Base-by-base conservation (phyloP, 352 stramenopile species). In the Pythium aquatile region DNA sequence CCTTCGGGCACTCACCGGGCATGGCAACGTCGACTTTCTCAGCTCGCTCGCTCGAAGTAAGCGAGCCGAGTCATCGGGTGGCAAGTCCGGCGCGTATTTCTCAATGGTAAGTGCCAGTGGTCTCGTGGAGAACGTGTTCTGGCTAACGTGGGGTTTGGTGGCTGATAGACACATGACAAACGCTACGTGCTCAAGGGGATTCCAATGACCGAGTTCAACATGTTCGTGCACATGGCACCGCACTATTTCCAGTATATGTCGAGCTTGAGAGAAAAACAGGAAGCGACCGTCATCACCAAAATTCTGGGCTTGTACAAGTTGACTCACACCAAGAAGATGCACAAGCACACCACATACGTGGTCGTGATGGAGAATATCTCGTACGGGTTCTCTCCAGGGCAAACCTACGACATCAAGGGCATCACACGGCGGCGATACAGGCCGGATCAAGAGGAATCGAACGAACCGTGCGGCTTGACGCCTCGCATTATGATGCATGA, bases 381-480 rank as follows among this genome's bases (percentile, higher is more conserved):
- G 53, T 96, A 91, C 55, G 87, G 87, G 9, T 93, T 90, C 53
- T 70, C 76, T 5, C 75, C 76, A 0, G 85, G 82, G 5, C 87
- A 96, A 73, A 89, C 91, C 73, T 96, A 94, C 67, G 87, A 96
- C 58, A 75, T 96, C 51, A 96, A 96, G 64, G 87, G 87, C 20
- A 92, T 96, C 55, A 69, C 88, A 3, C 81, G 87, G 11, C 85
- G 85, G 24, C 78, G 87, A 32, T 91, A 89, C 63, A 75, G 40
- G 7, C 40, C 85, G 33, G 63, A 65, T n/a, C 72, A 73, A 6
- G 70, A 71, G 11, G 71, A 79, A 3, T 65, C 77, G 28, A 72
- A 88, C 46, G 66, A 76, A 1, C 13, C 30, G 16, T 35, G 35
- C 6, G 53, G 30, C 16, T 20, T 47, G 20, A 29, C 28, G 16